Conservation (phyloP, 1,139 yeast genomes). For the Yamadazyma mexicana region DNA sequence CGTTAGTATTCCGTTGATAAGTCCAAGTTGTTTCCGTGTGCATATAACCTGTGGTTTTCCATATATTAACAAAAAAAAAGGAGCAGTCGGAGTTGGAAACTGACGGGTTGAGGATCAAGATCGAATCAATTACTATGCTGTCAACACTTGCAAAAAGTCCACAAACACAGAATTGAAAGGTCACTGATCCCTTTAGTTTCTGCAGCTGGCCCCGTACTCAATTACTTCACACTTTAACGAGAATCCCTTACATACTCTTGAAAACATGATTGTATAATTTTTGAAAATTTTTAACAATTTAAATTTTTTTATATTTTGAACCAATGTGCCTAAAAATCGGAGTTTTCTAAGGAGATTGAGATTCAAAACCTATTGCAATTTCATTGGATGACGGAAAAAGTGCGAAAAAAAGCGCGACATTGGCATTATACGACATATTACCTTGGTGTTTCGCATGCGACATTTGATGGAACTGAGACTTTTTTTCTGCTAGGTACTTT, state of each 20-base stretch:
- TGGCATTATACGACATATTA: not conserved
- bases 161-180: not conserved
- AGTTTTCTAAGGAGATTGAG: slow-evolving; percentile 5
- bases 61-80: not conserved
- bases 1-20: slow-evolving; percentile 7
- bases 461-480: too few species aligned
- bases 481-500: too few species aligned
- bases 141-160: not conserved
- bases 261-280: slow-evolving; percentile 6
- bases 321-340: slow-evolving; percentile 5
- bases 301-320: slow-evolving; percentile 3
- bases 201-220: not conserved
- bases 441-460: not conserved
- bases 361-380: not conserved
- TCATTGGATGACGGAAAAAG: slow-evolving; percentile 8
- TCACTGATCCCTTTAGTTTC: too few species aligned
- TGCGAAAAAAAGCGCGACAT: not conserved
- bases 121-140: not conserved
- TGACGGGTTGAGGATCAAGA: not conserved
- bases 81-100: slow-evolving; percentile 1
- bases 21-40: too few species aligned
- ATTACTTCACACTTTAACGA: not conserved
- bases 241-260: slow-evolving; percentile 13
- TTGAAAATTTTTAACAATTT: slow-evolving; percentile 10
- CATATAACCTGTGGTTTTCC: not conserved